Base-by-base conservation (phyloP, 2,329 filamentous ascomycete species). In the Botryotinia calthae region DNA sequence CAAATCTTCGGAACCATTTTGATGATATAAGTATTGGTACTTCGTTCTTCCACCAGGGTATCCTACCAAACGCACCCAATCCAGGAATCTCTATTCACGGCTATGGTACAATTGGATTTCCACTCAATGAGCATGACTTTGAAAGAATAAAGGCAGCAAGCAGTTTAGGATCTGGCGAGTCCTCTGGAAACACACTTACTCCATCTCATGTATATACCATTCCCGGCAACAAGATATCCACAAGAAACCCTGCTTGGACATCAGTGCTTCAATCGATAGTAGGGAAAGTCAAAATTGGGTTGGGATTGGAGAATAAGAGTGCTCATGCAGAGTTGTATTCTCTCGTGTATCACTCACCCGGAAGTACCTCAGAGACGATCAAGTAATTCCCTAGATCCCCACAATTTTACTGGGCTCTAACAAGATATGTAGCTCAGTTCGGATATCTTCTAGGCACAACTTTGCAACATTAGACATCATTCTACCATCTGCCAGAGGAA, bases 391-490 rank as follows among this genome's bases (percentile, higher is more conserved):
- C 3, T 6, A 9, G 48, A 25, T 16, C 25, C 48, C 0, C 25
- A 6, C 25, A 56, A 56, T 6, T 18, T 18, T 1, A 18, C n/a
- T 18, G 3, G 14, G n/a, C 9, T 56, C 6, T 56, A 56, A 56
- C 5, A 46, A 25, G 40, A 10, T 1, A 20, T 28, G 6, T 56
- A 58, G 66, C 37, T 58, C 51, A 16, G 22, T 59, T 18, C 4
- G 20, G 16, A 59, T 46, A 25, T 54, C 66, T 4, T 28, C 22
- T 28, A 6, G 42, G 4, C 1, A 22, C 12, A 16, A 31, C 1
- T 66, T 51, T 48, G 63, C 2, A 28, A 25, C 37, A 51, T 48
- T 66, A 66, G 63, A 66, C 44, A 34, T 66, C n/a, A 48, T 66
- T 48, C 31, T 66, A 16, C 63, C 44, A 48, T 66, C 63, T 9